Conservation (phyloP, 495 filamentous ascomycete species). For the Neurospora sp. region DNA sequence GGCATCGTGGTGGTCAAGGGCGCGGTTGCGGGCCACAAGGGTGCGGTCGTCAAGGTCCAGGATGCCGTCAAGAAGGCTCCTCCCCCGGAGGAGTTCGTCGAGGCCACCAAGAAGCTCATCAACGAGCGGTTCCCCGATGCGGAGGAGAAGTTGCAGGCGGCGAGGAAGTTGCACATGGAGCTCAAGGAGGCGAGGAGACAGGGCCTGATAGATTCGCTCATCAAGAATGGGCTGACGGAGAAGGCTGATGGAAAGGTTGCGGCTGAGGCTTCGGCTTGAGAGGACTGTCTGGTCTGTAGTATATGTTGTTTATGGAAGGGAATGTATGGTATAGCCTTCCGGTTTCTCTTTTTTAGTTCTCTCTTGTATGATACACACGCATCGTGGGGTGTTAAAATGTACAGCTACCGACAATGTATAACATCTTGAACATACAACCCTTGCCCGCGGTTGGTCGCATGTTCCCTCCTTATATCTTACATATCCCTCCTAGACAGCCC, state of each 20-base stretch:
- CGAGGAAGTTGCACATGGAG: slow-evolving; percentile 27
- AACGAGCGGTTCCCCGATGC: slow-evolving; percentile 30
- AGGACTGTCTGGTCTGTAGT: neutral
- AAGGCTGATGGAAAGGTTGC: neutral
- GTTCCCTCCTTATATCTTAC: neutral
- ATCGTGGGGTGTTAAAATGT: slow-evolving; percentile 8
- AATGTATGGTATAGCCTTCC: slow-evolving; percentile 2
- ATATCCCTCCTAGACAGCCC: neutral
- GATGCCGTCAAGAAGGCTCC: slow-evolving; percentile 89
- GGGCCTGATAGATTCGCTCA: slow-evolving; percentile 18
- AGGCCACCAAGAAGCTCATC: slow-evolving; percentile 21
- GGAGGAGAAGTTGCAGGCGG: slow-evolving; percentile 25
- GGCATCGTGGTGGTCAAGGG: slow-evolving; percentile 85
- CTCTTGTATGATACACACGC: slow-evolving; percentile 10
- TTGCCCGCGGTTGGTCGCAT: neutral
- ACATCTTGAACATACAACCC: neutral
- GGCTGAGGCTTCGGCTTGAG: slow-evolving; percentile 7
- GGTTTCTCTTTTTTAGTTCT: neutral
- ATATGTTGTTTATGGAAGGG: neutral
- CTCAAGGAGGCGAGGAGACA: slow-evolving; percentile 33
- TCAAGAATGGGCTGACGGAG: slow-evolving; percentile 3
- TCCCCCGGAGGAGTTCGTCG: slow-evolving; percentile 45
- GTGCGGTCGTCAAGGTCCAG: slow-evolving; percentile 70
- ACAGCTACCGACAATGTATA: slow-evolving; percentile 7
- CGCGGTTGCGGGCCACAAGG: slow-evolving; percentile 73